phyloP scores from a whole-genome alignment of 257 asterid genomes.

The Echites panduratus region DNA sequence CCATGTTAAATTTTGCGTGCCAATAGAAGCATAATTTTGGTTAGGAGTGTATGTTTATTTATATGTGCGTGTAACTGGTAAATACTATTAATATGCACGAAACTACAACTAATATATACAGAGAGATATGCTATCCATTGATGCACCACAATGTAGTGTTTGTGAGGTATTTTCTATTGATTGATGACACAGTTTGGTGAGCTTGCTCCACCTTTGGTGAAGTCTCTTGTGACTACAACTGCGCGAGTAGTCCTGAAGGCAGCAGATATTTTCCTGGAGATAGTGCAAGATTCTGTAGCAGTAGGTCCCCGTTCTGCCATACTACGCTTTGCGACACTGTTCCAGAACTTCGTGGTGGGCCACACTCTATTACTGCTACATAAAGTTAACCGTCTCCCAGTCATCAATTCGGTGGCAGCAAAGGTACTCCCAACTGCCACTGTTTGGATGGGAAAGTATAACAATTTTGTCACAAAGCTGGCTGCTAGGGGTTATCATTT shows the following conservation, averaged over 20 bases:
- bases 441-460: slow-evolving; percentile 51
- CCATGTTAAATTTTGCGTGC: background rate
- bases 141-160: background rate
- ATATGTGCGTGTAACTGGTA: background rate
- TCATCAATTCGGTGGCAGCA: slow-evolving; percentile 40
- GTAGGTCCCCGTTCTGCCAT: slow-evolving; percentile 61
- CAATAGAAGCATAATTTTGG: background rate
- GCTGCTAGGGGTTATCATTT: slow-evolving; percentile 43
- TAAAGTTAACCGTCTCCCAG: slow-evolving; percentile 34
- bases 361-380: slow-evolving; percentile 40
- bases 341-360: slow-evolving; percentile 35
- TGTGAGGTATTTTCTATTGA: background rate
- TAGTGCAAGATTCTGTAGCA: slow-evolving; percentile 47
- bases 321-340: slow-evolving; percentile 33
- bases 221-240: slow-evolving; percentile 27
- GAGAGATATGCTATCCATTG: background rate
- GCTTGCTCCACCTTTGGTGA: slow-evolving; percentile 59
- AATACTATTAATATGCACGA: no score
- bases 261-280: slow-evolving; percentile 25
- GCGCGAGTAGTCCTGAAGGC: slow-evolving; percentile 28
- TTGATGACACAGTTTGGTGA: slow-evolving; percentile 28
- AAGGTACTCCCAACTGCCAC: slow-evolving; percentile 40
- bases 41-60: background rate
- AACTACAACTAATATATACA: background rate
- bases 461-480: slow-evolving; percentile 38